phyloP scores from a whole-genome alignment of 2,329 filamentous ascomycete genomes.

The Curvularia lunata region DNA sequence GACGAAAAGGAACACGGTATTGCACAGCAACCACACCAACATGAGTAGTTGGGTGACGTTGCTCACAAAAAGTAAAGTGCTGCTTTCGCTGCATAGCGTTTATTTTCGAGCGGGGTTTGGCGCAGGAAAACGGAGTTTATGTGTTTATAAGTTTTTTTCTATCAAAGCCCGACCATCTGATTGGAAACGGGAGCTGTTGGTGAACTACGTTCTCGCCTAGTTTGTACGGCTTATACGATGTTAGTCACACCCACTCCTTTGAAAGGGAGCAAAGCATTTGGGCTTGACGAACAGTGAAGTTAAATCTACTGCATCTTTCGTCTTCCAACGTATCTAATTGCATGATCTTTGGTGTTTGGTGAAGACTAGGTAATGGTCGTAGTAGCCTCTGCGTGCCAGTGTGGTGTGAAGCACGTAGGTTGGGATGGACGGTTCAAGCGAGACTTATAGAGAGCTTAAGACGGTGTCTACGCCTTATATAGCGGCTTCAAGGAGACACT shows the following conservation, averaged over 20 bases:
- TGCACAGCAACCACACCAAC: conserved; percentile 19
- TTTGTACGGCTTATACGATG: neutral
- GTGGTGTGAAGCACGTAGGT: neutral
- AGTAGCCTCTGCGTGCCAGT: too few relatives aligned
- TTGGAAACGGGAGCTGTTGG: neutral
- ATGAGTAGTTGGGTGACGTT: neutral
- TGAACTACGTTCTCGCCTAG: neutral
- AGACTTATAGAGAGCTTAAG: neutral
- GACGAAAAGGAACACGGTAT: conserved; percentile 28
- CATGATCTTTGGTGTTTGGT: neutral
- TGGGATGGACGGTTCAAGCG: neutral
- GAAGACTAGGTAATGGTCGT: neutral
- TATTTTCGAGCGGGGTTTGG: neutral
- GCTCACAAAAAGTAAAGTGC: neutral
- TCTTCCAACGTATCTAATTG: neutral
- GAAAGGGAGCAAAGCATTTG: neutral
- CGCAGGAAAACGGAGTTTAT: neutral
- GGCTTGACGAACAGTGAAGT: neutral
- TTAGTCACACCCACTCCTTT: neutral
- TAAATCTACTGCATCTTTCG: neutral
- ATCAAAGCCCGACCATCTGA: neutral
- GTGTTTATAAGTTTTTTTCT: neutral
- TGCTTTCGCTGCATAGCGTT: neutral
- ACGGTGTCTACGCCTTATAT: neutral
- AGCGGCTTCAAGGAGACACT: neutral